Percentiles rank a stretch among this genome's conserved stretches.
phyloP scores from a whole-genome alignment of 2,329 filamentous ascomycete species.

The Ilyonectria mors-panacis region DNA sequence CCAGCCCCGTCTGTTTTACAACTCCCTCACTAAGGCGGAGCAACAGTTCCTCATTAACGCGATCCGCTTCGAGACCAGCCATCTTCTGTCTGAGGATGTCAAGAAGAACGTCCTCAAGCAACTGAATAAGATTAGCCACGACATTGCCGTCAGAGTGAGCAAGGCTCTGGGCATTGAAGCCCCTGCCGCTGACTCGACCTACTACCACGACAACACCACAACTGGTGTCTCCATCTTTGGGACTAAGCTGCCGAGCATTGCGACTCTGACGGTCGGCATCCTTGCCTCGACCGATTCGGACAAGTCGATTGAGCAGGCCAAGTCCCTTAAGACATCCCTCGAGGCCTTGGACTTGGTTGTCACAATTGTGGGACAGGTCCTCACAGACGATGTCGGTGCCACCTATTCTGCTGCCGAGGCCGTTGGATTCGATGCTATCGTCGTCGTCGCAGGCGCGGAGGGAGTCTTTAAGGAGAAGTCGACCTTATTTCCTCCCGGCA shows the following conservation, averaged over 20 bases:
- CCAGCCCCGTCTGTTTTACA: constrained; percentile 81
- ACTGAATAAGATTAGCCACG: constrained; percentile 78
- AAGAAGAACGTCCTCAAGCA: constrained; percentile 77
- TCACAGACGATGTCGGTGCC: constrained; percentile 68
- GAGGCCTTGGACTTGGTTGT: constrained; percentile 67
- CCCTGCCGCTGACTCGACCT: constrained; percentile 72
- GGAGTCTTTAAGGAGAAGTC: constrained; percentile 65
- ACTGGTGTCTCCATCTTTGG: constrained; percentile 72
- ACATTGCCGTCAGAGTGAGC: constrained; percentile 76
- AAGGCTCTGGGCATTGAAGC: constrained; percentile 71
- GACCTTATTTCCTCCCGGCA: constrained; percentile 73
- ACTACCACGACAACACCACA: constrained; percentile 80
- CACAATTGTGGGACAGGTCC: constrained; percentile 72
- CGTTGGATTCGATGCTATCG: constrained; percentile 73
- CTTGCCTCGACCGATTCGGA: constrained; percentile 63
- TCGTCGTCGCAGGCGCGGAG: constrained; percentile 70
- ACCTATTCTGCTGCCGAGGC: constrained; percentile 78
- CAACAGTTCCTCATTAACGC: constrained; percentile 82
- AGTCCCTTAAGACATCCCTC: constrained; percentile 65
- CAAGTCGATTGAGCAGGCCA: constrained; percentile 64
- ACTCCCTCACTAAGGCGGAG: constrained; percentile 76
- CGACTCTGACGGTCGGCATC: constrained; percentile 75
- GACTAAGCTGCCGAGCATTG: constrained; percentile 70
- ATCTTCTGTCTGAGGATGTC: constrained; percentile 69
- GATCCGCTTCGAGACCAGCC: constrained; percentile 78